phyloP scores from a whole-genome alignment of 2,329 filamentous ascomycete species.

The Dryadomyces sulphureus region DNA sequence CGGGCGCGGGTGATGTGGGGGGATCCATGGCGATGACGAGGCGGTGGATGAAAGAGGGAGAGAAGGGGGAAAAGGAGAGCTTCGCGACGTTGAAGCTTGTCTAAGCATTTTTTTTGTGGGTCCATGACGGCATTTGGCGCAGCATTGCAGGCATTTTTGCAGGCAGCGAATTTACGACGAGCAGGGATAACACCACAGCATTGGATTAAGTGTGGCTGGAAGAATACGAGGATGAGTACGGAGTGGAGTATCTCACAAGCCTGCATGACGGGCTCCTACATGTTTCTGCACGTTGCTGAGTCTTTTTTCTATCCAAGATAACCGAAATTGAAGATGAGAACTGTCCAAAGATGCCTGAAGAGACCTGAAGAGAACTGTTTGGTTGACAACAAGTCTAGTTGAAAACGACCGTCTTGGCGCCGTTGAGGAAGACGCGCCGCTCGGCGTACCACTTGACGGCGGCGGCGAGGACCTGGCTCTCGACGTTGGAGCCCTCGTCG shows the following conservation, averaged over 20 bases:
- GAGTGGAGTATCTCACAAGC: too few relatives aligned
- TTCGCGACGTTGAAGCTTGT: neutral
- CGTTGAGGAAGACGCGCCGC: conserved; percentile 63
- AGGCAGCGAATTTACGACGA: neutral
- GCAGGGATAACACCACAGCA: neutral
- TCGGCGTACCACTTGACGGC: conserved; percentile 78
- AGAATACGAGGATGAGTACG: too few relatives aligned
- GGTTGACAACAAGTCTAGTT: too few relatives aligned
- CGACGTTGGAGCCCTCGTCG: conserved; percentile 68
- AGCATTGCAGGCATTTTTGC: neutral
- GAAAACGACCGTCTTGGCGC: conserved; percentile 69
- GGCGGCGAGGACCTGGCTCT: conserved; percentile 67
- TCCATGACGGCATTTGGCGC: neutral
- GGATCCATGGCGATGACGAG: neutral
- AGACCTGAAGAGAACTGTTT: too few relatives aligned
- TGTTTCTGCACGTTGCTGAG: too few relatives aligned
- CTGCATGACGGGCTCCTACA: too few relatives aligned
- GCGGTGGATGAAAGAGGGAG: too few relatives aligned
- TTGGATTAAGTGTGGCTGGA: neutral
- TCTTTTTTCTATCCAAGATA: too few relatives aligned
- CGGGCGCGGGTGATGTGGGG: neutral
- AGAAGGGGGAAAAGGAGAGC: neutral
- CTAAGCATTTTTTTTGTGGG: neutral
- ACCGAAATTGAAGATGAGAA: too few relatives aligned
- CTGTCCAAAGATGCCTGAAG: too few relatives aligned